Conservation (phyloP, 345 rosid genomes). For the thale cress (Arabidopsis thaliana) region DNA sequence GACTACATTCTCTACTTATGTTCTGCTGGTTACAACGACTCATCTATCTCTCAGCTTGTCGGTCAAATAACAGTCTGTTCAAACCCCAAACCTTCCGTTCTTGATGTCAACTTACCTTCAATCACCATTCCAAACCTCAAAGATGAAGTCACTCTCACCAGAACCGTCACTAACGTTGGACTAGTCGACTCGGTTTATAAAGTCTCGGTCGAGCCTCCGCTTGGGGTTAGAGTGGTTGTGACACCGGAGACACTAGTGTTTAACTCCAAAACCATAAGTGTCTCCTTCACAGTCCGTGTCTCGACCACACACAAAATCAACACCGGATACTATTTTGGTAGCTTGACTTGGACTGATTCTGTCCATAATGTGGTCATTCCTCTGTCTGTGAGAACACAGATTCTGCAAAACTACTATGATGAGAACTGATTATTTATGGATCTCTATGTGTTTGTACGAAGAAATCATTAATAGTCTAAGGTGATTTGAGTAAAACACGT, state of each 20-base stretch:
- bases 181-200: slow-evolving; percentile 42
- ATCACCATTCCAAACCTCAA: slow-evolving; percentile 42
- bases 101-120: slow-evolving; percentile 55
- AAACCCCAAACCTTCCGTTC: slow-evolving; percentile 18
- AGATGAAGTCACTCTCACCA: slow-evolving; percentile 31
- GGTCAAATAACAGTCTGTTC: slow-evolving; percentile 46
- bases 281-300: slow-evolving; percentile 39
- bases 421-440: background rate
- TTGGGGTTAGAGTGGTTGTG: slow-evolving; percentile 36
- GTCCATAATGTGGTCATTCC: slow-evolving; percentile 45
- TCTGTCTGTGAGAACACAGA: slow-evolving; percentile 47
- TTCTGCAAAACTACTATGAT: slow-evolving; percentile 13
- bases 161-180: slow-evolving; percentile 58
- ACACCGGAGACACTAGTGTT: slow-evolving; percentile 41
- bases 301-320: slow-evolving; percentile 41
- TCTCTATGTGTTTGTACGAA: background rate
- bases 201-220: slow-evolving; percentile 38
- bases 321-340: slow-evolving; percentile 51
- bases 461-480: background rate
- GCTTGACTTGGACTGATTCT: slow-evolving; percentile 48
- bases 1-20: slow-evolving; percentile 59
- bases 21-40: slow-evolving; percentile 50
- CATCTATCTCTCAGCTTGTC: slow-evolving; percentile 54
- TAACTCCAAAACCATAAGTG: slow-evolving; percentile 21
- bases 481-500: background rate